Evolutionary conservation across 306 rosid genomes (phyloP).

Genomic region (Cicer cuneatum): DNA sequence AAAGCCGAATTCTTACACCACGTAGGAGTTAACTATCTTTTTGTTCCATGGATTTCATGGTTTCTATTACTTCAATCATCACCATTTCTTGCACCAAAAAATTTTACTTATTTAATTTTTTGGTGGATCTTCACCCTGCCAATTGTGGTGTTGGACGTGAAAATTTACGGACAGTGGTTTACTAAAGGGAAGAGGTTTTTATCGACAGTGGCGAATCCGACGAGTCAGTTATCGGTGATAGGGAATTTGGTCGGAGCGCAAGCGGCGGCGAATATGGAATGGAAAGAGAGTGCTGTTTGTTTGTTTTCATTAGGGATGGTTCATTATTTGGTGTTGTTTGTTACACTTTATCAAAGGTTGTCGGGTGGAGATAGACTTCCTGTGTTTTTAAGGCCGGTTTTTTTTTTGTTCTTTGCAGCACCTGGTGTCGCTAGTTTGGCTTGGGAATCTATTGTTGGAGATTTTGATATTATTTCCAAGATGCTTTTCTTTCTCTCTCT

Average conservation of each 20-base stretch:
- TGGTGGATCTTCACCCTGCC: slow-evolving; percentile 64
- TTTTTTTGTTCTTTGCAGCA: slow-evolving; percentile 73
- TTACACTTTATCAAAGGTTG: slow-evolving; percentile 65
- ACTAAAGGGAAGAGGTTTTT: slow-evolving; percentile 62
- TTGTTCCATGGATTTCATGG: slow-evolving; percentile 71
- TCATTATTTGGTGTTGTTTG: slow-evolving; percentile 65
- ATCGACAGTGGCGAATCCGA: slow-evolving; percentile 60
- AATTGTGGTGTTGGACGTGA: slow-evolving; percentile 58
- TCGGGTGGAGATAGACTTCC: slow-evolving; percentile 58
- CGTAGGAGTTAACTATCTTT: slow-evolving; percentile 67
- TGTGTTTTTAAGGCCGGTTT: slow-evolving; percentile 54
- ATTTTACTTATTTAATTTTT: slow-evolving; percentile 37
- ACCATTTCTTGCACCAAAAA: slow-evolving; percentile 47
- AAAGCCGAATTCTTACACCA: slow-evolving; percentile 64
- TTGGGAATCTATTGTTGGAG: slow-evolving; percentile 65
- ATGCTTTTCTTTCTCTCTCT: slow-evolving; percentile 76
- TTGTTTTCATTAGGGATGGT: slow-evolving; percentile 67
- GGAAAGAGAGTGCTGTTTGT: slow-evolving; percentile 64
- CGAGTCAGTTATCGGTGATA: slow-evolving; percentile 68
- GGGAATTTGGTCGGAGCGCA: slow-evolving; percentile 67
- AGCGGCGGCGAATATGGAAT: slow-evolving; percentile 65
- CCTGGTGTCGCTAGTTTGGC: slow-evolving; percentile 70
- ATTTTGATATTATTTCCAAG: slow-evolving; percentile 61
- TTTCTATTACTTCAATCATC: slow-evolving; percentile 62
- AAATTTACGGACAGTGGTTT: slow-evolving; percentile 77